Evolutionary conservation across 176 grass and related monocot species (phyloP).

Genomic region (Stipa capillata): DNA sequence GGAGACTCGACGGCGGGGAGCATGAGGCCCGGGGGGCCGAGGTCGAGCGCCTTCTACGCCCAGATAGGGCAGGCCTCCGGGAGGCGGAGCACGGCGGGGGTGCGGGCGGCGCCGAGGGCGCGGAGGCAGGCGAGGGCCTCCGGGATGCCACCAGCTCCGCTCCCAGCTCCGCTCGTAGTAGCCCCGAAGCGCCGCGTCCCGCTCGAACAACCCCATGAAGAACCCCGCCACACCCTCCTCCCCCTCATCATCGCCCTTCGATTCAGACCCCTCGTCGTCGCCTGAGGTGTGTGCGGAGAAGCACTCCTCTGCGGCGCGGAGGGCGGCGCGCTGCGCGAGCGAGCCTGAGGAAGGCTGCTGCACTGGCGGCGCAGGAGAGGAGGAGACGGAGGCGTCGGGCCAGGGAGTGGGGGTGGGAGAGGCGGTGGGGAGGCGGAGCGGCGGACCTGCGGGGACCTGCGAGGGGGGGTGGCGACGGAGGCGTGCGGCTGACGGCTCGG

Average conservation of each 20-base stretch:
- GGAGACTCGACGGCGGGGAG: too few relatives aligned
- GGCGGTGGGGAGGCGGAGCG: background rate
- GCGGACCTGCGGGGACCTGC: constrained; percentile 16
- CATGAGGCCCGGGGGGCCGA: too few relatives aligned
- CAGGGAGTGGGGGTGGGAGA: background rate
- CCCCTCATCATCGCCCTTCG: constrained; percentile 22
- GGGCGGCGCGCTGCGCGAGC: constrained; percentile 9
- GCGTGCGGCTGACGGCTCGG: too few relatives aligned
- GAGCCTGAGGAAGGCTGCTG: background rate
- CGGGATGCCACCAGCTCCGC: too few relatives aligned
- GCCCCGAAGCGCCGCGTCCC: constrained; percentile 28
- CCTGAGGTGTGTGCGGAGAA: constrained; percentile 17
- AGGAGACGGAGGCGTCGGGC: background rate
- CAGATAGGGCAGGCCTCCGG: too few relatives aligned
- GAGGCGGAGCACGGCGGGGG: too few relatives aligned
- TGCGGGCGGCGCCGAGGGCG: too few relatives aligned
- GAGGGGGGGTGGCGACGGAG: too few relatives aligned
- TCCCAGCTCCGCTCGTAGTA: constrained; percentile 52
- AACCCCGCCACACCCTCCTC: constrained; percentile 13
- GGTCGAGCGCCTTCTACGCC: too few relatives aligned
- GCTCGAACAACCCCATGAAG: constrained; percentile 36
- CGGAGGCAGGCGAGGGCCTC: too few relatives aligned
- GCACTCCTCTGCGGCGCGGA: constrained; percentile 34
- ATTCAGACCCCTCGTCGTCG: background rate
- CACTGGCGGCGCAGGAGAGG: background rate